Base-by-base conservation (phyloP, 257 asterid species). In the Plantago ovata region DNA sequence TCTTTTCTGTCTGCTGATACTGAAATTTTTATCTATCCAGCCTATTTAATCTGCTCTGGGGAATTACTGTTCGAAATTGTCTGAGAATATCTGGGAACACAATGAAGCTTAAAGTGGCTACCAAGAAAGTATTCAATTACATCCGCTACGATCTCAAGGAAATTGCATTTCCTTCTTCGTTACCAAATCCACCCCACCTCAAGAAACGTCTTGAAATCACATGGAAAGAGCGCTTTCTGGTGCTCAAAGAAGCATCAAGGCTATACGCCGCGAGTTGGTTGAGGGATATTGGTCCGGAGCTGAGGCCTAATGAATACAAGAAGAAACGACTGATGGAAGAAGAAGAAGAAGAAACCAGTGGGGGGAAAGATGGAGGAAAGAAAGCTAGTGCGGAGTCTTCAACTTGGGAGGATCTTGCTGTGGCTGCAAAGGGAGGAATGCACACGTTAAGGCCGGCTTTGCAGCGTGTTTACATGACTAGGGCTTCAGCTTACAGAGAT, bases 401-500 rank as follows among this genome's bases (percentile, higher is more conserved):
- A 3, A 81, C 86, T 1, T 64, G 89, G 12, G 97, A 89, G 87
- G 96, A 89, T 78, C 89, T 93, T 71, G 99, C 94, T 68, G 79
- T 79, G 75, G 97, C 97, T 77, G 96, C 95, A 50, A 72, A 84
- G 58, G 99, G 99, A 7, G 99, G 99, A 47, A 82, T 84, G 89
- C 97, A 86, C 78, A 86, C 84, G 2, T 76, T 86, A 44, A 79
- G 85, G 72, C 97, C 95, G 7, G 95, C 95, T 40, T 58, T 93
- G 69, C 99, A 86, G 78, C 77, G 91, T 9, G 87, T 93, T 54
- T 93, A 93, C 77, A 84, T 93, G 97, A 89, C 86, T 6, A 76
- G 96, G 75, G 97, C 95, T 41, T 82, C 99, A 7, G 89, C 97
- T 22, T 93, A 84, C 61, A 79, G 81, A 68, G 99, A 89, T 77